A percentile compares a stretch with the other conserved stretches of the same genome.
Evolutionary conservation across 1,284 basidiomycete species (phyloP).

Genomic region (Moesziomyces globuligerus): DNA sequence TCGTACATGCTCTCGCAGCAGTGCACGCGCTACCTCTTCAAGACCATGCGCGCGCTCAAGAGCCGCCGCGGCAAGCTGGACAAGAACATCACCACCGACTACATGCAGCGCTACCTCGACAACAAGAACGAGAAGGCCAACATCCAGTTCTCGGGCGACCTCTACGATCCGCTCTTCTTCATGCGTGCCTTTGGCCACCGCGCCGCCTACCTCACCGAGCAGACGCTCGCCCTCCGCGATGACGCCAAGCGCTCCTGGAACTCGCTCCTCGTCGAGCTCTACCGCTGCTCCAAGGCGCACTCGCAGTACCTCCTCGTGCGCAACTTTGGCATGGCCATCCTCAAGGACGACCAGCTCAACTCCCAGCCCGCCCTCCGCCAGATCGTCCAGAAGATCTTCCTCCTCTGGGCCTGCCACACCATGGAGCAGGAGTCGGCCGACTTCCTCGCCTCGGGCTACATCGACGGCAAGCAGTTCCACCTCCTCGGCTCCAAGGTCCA

Average conservation of each 20-base stretch:
- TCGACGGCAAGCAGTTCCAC: constrained; percentile 65
- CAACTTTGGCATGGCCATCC: constrained; percentile 68
- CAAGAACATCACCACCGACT: constrained; percentile 65
- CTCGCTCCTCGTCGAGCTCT: constrained; percentile 67
- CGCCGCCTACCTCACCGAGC: constrained; percentile 67
- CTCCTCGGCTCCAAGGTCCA: constrained; percentile 65
- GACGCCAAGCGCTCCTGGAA: constrained; percentile 68
- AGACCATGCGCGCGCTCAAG: constrained; percentile 63
- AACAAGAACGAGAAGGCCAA: constrained; percentile 61
- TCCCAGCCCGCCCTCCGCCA: constrained; percentile 65
- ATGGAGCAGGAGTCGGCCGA: constrained; percentile 65
- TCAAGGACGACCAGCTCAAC: constrained; percentile 67
- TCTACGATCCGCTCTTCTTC: constrained; percentile 65
- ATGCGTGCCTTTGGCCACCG: constrained; percentile 68
- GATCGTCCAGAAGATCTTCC: constrained; percentile 65
- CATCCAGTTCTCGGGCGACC: constrained; percentile 54
- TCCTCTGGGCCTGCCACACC: constrained; percentile 55
- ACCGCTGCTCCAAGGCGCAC: constrained; percentile 62
- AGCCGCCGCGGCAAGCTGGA: constrained; percentile 43
- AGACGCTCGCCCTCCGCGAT: constrained; percentile 67
- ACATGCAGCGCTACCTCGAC: constrained; percentile 66
- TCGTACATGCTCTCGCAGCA: constrained; percentile 69
- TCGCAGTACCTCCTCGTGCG: constrained; percentile 61
- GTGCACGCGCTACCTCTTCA: constrained; percentile 68
- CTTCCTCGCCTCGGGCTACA: constrained; percentile 68